phyloP scores from a whole-genome alignment of 2,329 filamentous ascomycete genomes.

The Trichoderma breve region DNA sequence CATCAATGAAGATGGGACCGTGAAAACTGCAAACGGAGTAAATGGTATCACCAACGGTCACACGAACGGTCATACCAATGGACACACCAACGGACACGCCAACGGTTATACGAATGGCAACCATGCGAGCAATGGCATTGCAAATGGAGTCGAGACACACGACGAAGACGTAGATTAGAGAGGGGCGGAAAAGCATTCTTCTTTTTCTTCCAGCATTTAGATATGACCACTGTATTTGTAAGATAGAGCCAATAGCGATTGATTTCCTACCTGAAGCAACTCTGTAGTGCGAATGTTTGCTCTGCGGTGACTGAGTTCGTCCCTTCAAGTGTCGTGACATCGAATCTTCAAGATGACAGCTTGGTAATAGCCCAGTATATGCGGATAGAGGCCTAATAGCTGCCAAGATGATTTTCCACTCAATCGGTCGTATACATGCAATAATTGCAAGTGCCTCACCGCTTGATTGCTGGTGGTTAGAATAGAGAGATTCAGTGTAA shows the following conservation, averaged over 20 bases:
- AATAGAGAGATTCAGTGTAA: background rate
- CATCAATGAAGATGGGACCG: constrained; percentile 56
- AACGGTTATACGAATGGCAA: constrained; percentile 30
- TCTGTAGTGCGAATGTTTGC: background rate
- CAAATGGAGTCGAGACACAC: constrained; percentile 33
- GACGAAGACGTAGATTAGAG: constrained; percentile 46
- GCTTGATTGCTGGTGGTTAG: background rate
- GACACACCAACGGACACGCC: constrained; percentile 53
- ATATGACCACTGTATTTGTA: background rate
- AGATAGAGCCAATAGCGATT: background rate
- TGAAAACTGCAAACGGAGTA: constrained; percentile 44
- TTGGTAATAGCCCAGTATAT: background rate
- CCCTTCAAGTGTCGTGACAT: background rate
- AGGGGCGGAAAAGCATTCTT: background rate
- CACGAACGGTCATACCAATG: constrained; percentile 44
- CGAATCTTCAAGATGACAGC: background rate
- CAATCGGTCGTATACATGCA: background rate
- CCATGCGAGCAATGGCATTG: constrained; percentile 24
- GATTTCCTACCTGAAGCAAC: too few relatives aligned
- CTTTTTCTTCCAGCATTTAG: background rate
- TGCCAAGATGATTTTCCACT: accelerated
- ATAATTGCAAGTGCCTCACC: background rate
- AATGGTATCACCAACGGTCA: constrained; percentile 18
- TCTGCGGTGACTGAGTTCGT: background rate
- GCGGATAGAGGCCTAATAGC: background rate